Percentiles rank a stretch among this genome's conserved stretches.
phyloP scores from a whole-genome alignment of 202 grass and related monocot species.

The Elaeis oleifera region DNA sequence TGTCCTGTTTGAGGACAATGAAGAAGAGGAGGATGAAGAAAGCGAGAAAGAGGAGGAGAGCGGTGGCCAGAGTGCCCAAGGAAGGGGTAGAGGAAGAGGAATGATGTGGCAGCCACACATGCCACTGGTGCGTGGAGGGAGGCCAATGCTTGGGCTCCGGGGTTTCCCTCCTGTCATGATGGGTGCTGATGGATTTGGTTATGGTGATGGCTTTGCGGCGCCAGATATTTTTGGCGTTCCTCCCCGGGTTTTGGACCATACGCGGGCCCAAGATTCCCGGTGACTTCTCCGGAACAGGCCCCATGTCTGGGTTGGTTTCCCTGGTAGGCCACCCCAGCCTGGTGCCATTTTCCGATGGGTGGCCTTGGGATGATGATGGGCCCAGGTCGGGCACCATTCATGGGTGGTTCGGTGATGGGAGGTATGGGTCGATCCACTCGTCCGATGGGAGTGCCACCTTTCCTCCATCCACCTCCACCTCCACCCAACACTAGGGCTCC shows the following conservation, averaged over 20 bases:
- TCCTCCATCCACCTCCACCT: slow-evolving; percentile 33
- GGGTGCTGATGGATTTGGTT: slow-evolving; percentile 63
- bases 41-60: slow-evolving; percentile 76
- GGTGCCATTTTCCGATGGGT: slow-evolving; percentile 47
- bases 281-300: slow-evolving; percentile 50
- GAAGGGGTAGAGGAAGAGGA: slow-evolving; percentile 56
- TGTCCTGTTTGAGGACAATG: slow-evolving; percentile 84
- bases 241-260: slow-evolving; percentile 60
- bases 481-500: slow-evolving; percentile 28
- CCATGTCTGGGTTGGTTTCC: slow-evolving; percentile 68
- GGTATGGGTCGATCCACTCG: slow-evolving; percentile 60
- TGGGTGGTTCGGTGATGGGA: slow-evolving; percentile 68
- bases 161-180: slow-evolving; percentile 89
- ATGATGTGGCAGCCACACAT: slow-evolving; percentile 88
- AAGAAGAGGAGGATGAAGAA: slow-evolving; percentile 95
- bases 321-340: slow-evolving; percentile 52
- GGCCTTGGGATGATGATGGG: slow-evolving; percentile 85
- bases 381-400: slow-evolving; percentile 52
- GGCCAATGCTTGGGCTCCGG: slow-evolving; percentile 54
- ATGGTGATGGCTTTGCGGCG: slow-evolving; percentile 55
- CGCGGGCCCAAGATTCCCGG: slow-evolving; percentile 61
- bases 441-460: slow-evolving; percentile 61
- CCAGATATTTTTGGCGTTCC: slow-evolving; percentile 66
- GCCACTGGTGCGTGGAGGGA: slow-evolving; percentile 41
- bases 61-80: slow-evolving; percentile 51